These are phyloP conservation scores for Galeopsis tetrahit DNA, from an alignment of 257 asterid species.

Conservation along the genomic window DNA sequence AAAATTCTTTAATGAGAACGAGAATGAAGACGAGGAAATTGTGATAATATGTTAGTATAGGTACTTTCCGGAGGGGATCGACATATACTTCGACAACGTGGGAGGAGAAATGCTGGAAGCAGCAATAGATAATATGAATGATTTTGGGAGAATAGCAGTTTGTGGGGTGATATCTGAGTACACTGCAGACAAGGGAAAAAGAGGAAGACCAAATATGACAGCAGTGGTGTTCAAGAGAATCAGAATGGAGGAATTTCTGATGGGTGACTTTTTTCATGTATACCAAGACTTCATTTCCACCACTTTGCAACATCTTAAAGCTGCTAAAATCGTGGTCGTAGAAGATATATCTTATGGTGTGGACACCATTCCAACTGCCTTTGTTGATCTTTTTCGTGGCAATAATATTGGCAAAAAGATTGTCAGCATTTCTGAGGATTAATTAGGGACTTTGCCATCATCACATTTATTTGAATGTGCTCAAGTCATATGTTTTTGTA, in stretches of 20 bases:
- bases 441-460: no score
- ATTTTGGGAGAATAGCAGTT: slow-evolving; percentile 56
- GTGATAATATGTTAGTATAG: no score
- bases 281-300: slow-evolving; percentile 42
- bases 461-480: no score
- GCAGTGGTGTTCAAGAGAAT: slow-evolving; percentile 58
- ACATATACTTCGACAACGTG: slow-evolving; percentile 71
- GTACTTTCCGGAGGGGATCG: slow-evolving; percentile 68
- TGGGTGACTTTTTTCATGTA: slow-evolving; percentile 40
- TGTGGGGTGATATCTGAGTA: slow-evolving; percentile 72
- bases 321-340: slow-evolving; percentile 46
- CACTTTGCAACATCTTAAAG: slow-evolving; percentile 43
- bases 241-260: slow-evolving; percentile 53
- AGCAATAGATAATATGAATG: slow-evolving; percentile 57
- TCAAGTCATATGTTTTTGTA: no score
- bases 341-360: slow-evolving; percentile 54
- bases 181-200: slow-evolving; percentile 28
- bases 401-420: slow-evolving; percentile 54
- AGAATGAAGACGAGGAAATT: no score
- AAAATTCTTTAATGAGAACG: no score
- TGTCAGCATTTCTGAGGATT: slow-evolving; percentile 38
- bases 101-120: slow-evolving; percentile 77
- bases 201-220: slow-evolving; percentile 48
- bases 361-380: slow-evolving; percentile 57
- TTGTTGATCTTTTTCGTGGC: slow-evolving; percentile 49